Evolutionary conservation across 2,329 filamentous ascomycete genomes (phyloP).

Genomic region (Aspergillus japonicus): DNA sequence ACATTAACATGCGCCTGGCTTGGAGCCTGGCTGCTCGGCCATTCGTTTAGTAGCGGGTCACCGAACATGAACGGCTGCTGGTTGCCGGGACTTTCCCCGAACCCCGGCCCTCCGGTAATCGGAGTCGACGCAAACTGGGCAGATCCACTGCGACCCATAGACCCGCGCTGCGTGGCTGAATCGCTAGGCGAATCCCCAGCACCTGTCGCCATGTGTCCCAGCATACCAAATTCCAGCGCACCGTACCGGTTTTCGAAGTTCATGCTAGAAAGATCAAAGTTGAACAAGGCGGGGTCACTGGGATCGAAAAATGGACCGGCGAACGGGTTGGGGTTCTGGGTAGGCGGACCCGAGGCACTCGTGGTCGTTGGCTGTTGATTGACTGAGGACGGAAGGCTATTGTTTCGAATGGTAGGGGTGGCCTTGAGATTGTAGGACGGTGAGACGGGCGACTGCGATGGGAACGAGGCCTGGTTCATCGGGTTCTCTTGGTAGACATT

Average conservation of each 20-base stretch:
- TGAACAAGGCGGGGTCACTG: slow-evolving; percentile 88
- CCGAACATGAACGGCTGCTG: slow-evolving; percentile 48
- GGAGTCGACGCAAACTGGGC: slow-evolving; percentile 41
- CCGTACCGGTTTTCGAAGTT: slow-evolving; percentile 97
- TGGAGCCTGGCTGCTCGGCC: slow-evolving; percentile 41
- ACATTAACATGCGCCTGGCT: slow-evolving; percentile 35
- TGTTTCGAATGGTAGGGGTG: slow-evolving; percentile 35
- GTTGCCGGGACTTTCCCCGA: slow-evolving; percentile 46
- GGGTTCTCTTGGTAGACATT: slow-evolving; percentile 51
- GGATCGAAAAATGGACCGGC: slow-evolving; percentile 73
- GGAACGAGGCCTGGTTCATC: slow-evolving; percentile 55
- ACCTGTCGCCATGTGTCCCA: slow-evolving; percentile 93
- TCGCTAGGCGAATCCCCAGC: slow-evolving; percentile 78
- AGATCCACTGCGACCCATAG: slow-evolving; percentile 45
- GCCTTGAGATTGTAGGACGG: slow-evolving; percentile 64
- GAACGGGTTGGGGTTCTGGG: slow-evolving; percentile 45
- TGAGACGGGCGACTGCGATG: slow-evolving; percentile 67
- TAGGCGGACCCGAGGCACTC: slow-evolving; percentile 50
- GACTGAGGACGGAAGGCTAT: slow-evolving; percentile 39
- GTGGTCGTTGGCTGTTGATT: slow-evolving; percentile 51
- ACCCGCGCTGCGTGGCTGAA: slow-evolving; percentile 47
- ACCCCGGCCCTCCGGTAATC: slow-evolving; percentile 34
- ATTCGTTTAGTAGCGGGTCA: slow-evolving; percentile 47
- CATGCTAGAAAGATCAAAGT: slow-evolving; percentile 90
- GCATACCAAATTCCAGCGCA: slow-evolving; percentile 91